Evolutionary conservation across 495 filamentous ascomycete genomes (phyloP).

Genomic region (Podospora sp.): DNA sequence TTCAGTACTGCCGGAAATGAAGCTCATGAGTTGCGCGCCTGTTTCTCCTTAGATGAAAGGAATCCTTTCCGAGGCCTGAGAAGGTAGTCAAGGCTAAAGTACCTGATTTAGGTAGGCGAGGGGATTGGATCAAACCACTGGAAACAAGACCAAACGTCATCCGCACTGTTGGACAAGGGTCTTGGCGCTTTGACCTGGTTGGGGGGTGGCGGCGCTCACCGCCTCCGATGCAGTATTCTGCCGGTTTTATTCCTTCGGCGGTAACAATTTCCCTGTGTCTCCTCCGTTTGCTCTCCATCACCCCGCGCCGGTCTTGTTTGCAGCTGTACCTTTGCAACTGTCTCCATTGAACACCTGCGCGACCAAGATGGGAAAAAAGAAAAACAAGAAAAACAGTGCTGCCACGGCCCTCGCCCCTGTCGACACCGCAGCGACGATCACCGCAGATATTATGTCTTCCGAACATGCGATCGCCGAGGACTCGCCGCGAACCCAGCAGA

Average conservation of each 20-base stretch:
- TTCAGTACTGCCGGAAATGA: no score
- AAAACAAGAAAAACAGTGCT: constrained; percentile 33
- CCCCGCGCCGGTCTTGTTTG: neutral
- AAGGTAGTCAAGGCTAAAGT: no score
- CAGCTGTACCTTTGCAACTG: no score
- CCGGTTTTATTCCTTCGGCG: constrained; percentile 10
- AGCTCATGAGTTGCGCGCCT: no score
- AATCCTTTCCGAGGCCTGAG: no score
- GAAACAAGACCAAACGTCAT: no score
- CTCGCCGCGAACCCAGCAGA: constrained; percentile 22
- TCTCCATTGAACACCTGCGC: neutral
- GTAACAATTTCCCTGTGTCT: neutral
- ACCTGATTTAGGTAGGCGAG: no score
- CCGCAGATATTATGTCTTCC: neutral
- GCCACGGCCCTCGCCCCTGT: neutral
- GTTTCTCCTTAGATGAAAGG: no score
- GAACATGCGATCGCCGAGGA: constrained; percentile 12
- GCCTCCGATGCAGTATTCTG: constrained; percentile 10
- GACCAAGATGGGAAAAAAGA: constrained; percentile 34
- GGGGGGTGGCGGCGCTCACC: neutral
- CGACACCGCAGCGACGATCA: neutral
- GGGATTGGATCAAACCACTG: no score
- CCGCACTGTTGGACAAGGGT: no score
- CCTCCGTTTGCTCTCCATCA: neutral
- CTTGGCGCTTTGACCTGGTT: no score